Base-by-base conservation (phyloP, 352 stramenopile species). In the Elongisporangium anandrum region DNA sequence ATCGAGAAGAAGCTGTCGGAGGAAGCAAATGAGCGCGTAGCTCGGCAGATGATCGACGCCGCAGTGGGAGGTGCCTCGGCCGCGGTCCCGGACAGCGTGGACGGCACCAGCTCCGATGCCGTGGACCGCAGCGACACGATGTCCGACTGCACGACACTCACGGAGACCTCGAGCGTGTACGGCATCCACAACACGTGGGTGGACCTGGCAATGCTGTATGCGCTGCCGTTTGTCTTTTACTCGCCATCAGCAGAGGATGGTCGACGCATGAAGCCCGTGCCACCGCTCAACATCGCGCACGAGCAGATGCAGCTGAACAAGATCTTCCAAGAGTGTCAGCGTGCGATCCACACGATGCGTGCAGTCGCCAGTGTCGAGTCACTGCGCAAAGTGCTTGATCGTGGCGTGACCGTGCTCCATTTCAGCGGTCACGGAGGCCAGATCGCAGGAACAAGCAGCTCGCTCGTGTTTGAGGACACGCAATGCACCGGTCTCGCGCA, bases 71-170 rank as follows among this genome's bases (percentile, higher is more conserved):
- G 59, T 22, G 61, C 56, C 47, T 69, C 63, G 57, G 49, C 55
- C 19, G 62, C n/a, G n/a, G n/a, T n/a, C n/a, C n/a, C 52, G 34
- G 45, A 54, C 38, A 57, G 47, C 9, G 24, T 34, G 24, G 24
- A 34, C 24, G 24, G 24, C 24, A 34, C 24, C 24, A 51, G 56
- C 21, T 61, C 23, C 19, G 72, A 75, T 16, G 73, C 69, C 15
- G 81, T 88, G 59, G 81, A 90, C 69, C 86, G 88, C 75, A 90
- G 81, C 61, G 81, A 90, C 61, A 90, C 81, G 38, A 60, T 90
- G 21, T 90, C 81, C 16, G 81, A 90, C 58, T 90, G 81, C 59
- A 90, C 81, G 52, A 87, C 79, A 19, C 64, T 70, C 57, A 90
- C 79, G 9, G 81, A 90, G 56, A 72, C 77, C 10, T 90, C 81